A percentile compares a stretch with the other conserved stretches of the same genome.
phyloP scores from a whole-genome alignment of 306 rosid species.

The Psophocarpus tetragonolobus region DNA sequence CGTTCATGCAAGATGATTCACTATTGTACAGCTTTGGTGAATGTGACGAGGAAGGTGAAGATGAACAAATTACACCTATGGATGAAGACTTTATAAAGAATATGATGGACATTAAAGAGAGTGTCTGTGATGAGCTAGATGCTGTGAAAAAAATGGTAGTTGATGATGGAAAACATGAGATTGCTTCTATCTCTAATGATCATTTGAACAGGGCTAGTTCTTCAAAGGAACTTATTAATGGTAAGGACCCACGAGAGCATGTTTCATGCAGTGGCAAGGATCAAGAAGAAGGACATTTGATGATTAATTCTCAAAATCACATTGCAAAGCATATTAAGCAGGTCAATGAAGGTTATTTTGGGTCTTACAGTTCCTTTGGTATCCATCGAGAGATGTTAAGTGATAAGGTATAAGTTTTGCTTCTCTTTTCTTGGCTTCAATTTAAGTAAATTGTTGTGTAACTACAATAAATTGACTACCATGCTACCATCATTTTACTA shows the following conservation, averaged over 20 bases:
- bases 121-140: conserved; percentile 30
- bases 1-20: conserved; percentile 74
- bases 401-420: conserved; percentile 65
- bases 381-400: conserved; percentile 96
- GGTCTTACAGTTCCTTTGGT: conserved; percentile 87
- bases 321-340: conserved; percentile 61
- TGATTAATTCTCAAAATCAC: conserved; percentile 46
- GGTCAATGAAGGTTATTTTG: conserved; percentile 81
- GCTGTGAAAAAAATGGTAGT: conserved; percentile 29
- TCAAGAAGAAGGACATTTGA: conserved; percentile 35
- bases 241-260: conserved; percentile 38
- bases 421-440: conserved; percentile 22
- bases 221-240: conserved; percentile 36
- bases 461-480: conserved; percentile 2
- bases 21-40: conserved; percentile 79
- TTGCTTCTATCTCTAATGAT: conserved; percentile 43
- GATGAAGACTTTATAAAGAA: conserved; percentile 54
- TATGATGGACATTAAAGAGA: conserved; percentile 48
- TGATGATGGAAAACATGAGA: conserved; percentile 21
- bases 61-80: conserved; percentile 40
- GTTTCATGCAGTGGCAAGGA: conserved; percentile 36
- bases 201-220: conserved; percentile 41
- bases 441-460: conserved; percentile 14
- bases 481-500: not conserved
- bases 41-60: conserved; percentile 62